Conservation (phyloP, 169 alveolate genomes). For the Amoebophrya sp. region DNA sequence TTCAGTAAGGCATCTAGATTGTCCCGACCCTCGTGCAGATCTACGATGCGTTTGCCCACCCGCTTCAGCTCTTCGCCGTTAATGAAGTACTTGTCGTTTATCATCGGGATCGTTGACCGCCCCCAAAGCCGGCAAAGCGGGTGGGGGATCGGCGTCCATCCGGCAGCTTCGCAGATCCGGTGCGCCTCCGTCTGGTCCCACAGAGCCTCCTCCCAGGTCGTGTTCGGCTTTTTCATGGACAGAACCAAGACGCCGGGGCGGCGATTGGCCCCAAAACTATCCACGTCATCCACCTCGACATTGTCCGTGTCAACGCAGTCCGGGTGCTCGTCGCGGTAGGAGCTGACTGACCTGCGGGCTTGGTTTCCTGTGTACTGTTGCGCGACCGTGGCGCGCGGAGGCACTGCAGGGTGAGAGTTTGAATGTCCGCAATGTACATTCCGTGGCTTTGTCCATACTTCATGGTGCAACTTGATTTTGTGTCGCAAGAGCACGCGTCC, state of each 20-base stretch:
- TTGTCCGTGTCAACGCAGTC: no score
- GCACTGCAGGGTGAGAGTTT: no score
- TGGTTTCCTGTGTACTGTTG: no score
- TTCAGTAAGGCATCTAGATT: background rate
- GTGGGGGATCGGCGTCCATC: background rate
- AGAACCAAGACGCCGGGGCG: background rate
- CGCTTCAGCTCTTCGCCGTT: conserved; percentile 18
- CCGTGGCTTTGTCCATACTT: no score
- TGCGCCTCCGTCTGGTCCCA: conserved; percentile 23
- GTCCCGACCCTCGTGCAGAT: background rate
- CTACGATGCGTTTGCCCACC: background rate
- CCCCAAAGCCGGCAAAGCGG: background rate
- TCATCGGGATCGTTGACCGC: background rate
- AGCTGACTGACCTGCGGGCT: no score
- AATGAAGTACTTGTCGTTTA: background rate
- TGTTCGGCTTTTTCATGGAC: background rate
- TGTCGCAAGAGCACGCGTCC: no score
- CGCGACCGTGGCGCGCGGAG: no score
- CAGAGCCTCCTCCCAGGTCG: background rate
- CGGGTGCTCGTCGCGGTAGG: no score
- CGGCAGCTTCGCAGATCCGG: background rate
- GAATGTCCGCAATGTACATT: no score
- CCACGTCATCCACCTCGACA: no score
- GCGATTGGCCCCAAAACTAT: background rate
- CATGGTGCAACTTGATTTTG: no score